A percentile compares a stretch with the other conserved stretches of the same genome.
These are phyloP conservation scores for Microsporum canis DNA, from an alignment of 2,329 filamentous ascomycete species.

Conservation along the genomic window DNA sequence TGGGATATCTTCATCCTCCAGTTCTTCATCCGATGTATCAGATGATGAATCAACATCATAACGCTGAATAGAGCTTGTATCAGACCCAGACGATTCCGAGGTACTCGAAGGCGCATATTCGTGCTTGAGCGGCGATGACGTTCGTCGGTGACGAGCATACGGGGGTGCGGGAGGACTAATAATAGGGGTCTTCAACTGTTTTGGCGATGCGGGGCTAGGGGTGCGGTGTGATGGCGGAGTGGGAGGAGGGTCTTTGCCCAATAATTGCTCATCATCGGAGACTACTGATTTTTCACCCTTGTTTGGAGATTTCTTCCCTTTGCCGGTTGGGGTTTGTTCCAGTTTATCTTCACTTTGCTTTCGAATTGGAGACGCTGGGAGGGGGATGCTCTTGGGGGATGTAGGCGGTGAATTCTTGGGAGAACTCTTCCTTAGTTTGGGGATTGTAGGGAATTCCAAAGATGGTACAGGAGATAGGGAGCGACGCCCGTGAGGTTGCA, in stretches of 20 bases:
- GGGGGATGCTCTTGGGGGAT: constrained; percentile 10
- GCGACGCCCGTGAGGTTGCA: constrained; percentile 24
- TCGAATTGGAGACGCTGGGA: constrained; percentile 19
- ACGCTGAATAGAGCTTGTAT: constrained; percentile 45
- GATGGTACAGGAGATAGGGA: constrained; percentile 40
- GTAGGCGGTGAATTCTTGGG: constrained; percentile 23
- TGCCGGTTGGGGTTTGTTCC: constrained; percentile 10
- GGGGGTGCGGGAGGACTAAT: constrained; percentile 39
- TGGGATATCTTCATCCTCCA: constrained; percentile 40
- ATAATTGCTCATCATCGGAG: constrained; percentile 5
- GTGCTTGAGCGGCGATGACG: constrained; percentile 89
- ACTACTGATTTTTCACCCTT: constrained; percentile 15
- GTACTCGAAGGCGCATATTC: constrained; percentile 83
- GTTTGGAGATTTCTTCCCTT: background rate
- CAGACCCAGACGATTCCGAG: constrained; percentile 48
- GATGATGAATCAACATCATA: constrained; percentile 40
- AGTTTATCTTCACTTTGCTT: constrained; percentile 16
- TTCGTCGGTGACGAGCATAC: constrained; percentile 50
- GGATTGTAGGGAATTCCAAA: constrained; percentile 34
- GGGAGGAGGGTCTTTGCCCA: constrained; percentile 23
- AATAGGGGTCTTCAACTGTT: constrained; percentile 36
- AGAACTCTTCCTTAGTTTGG: constrained; percentile 31
- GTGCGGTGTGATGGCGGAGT: constrained; percentile 41
- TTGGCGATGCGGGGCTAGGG: constrained; percentile 34
- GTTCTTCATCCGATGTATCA: constrained; percentile 46